Base-by-base conservation (phyloP, 148 eudicot genomes). In the Diospyros kaki region DNA sequence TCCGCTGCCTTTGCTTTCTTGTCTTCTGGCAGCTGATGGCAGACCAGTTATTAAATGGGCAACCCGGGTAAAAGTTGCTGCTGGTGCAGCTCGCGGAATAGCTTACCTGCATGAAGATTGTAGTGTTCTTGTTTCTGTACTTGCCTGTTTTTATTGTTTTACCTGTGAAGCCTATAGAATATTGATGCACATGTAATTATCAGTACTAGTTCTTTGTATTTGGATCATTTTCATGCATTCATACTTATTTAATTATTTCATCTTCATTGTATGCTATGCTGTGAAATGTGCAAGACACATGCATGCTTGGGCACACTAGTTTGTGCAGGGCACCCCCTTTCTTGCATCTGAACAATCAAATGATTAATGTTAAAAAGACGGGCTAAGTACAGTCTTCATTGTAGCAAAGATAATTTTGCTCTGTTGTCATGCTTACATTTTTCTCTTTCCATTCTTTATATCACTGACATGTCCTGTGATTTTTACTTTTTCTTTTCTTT, bases 71-170 rank as follows among this genome's bases (percentile, higher is more conserved):
- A 93, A 82, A 83, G 90, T 87, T 81, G 91, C 94, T 70, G 90
- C 89, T 82, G 96, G 96, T 83, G 87, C 96, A 76, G 96, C 93
- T 75, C 89, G 88, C 71, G 96, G 96, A 80, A 69, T 91, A 38
- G 88, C 96, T 71, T 91, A 91, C 86, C 87, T 91, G 69, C 96
- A 91, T 61, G 96, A 91, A 91, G 93, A 86, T 66, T 91, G 96
- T 91, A 86, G 83, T 71, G 75, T 69, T 50, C 81, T 62, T 72
- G 54, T 13, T 51, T 74, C 68, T 75, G 54, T 51, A 28, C 17
- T 59, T 72, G 52, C 18, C 51, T 73, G 6, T 64, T 54, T 59
- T 40, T 69, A 17, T 77, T 61, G 55, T 14, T 18, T 61, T 68
- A 17, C 38, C 64, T 62, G 61, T 56, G 54, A 65, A 39, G 46